These are phyloP conservation scores for Dendrocalamus latiflorus DNA, from an alignment of 202 grass and related monocot species.

Conservation along the genomic window DNA sequence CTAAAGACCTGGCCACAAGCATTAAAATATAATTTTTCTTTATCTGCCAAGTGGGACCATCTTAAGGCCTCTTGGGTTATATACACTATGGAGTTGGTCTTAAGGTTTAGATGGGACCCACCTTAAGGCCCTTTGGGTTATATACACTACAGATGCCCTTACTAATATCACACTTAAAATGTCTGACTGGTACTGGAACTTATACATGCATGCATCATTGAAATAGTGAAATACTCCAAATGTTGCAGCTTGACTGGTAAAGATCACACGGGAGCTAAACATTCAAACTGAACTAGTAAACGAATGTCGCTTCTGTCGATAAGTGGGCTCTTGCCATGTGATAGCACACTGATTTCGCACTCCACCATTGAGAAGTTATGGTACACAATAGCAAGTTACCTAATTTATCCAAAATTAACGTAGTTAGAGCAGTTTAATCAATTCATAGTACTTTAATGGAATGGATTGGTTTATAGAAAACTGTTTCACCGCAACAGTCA, in stretches of 20 bases:
- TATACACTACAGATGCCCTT: no score
- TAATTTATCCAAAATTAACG: conserved; percentile 35
- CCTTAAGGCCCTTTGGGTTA: no score
- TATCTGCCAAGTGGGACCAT: no score
- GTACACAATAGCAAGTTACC: conserved; percentile 29
- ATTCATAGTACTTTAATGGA: not conserved
- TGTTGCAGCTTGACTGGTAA: not conserved
- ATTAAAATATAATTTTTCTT: no score
- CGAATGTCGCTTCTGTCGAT: conserved; percentile 47
- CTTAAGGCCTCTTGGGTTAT: no score
- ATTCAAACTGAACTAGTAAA: not conserved
- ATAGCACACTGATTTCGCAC: conserved; percentile 38
- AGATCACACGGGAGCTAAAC: no score
- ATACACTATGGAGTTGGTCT: no score
- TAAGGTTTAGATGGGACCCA: no score
- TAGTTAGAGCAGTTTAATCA: not conserved
- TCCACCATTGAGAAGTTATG: conserved; percentile 22
- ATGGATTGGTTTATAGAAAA: not conserved
- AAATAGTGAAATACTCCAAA: not conserved
- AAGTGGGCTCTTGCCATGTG: conserved; percentile 30
- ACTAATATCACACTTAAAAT: not conserved
- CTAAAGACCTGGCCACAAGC: no score
- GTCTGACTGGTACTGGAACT: not conserved
- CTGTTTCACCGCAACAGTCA: not conserved
- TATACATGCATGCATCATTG: not conserved